A percentile compares a stretch with the other conserved stretches of the same genome.
Evolutionary conservation across 805 yeast species (phyloP).

Genomic region (Sugiyamaella chiloensis): DNA sequence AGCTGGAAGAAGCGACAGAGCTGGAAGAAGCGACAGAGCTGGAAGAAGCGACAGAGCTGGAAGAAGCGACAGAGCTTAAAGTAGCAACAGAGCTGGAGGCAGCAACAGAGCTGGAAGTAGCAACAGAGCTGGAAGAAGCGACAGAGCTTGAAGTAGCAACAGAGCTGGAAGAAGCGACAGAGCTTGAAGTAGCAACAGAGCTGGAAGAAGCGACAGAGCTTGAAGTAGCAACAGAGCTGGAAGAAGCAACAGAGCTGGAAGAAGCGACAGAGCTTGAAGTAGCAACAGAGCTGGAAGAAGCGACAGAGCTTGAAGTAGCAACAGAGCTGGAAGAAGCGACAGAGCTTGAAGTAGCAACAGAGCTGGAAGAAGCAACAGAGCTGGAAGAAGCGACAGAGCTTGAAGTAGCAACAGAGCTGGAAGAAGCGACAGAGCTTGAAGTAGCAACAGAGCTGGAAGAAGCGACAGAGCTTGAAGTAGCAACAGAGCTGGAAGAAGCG

Average conservation of each 20-base stretch:
- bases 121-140: neutral
- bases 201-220: neutral
- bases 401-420: neutral
- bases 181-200: neutral
- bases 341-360: neutral
- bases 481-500: neutral
- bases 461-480: neutral
- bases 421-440: neutral
- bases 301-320: neutral
- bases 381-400: neutral
- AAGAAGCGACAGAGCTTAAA: neutral
- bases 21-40: conserved; percentile 6
- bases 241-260: neutral
- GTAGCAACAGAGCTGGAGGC: neutral
- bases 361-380: neutral
- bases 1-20: conserved; percentile 8
- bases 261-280: neutral
- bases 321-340: conserved; percentile 1
- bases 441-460: neutral
- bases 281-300: neutral
- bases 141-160: neutral
- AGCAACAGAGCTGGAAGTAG: neutral
- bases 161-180: neutral
- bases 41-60: conserved; percentile 3
- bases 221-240: neutral